Conservation (phyloP, 2,329 filamentous ascomycete genomes). For the Aspergillus flavus region DNA sequence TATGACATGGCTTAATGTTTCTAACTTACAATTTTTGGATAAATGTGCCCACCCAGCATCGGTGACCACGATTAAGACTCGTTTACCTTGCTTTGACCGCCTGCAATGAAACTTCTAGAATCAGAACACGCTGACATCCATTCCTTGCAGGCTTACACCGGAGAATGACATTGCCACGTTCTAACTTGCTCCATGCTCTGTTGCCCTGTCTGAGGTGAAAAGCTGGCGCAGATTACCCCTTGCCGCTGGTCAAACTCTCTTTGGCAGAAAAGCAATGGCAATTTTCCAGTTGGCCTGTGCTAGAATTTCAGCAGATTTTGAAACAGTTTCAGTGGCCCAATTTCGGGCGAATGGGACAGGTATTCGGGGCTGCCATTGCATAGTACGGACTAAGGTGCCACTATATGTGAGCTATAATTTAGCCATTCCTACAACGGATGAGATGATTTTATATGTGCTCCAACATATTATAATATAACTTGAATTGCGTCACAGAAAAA, state of each 20-base stretch:
- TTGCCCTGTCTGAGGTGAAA: not conserved
- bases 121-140: not conserved
- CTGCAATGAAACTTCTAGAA: not conserved
- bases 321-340: not conserved
- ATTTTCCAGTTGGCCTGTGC: not conserved
- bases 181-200: not conserved
- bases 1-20: constrained; percentile 6
- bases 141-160: not conserved
- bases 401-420: not conserved
- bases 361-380: not conserved
- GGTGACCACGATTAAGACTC: not conserved
- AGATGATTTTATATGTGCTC: not conserved
- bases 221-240: not conserved
- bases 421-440: not conserved
- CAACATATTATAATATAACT: not conserved
- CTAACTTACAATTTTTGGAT: not conserved
- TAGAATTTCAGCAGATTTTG: not conserved
- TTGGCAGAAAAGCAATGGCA: not conserved
- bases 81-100: not conserved
- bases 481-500: not conserved
- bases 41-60: not conserved
- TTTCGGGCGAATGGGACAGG: not conserved
- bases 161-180: not conserved
- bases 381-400: not conserved
- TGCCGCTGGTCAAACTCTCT: not conserved